Evolutionary conservation across 371 early-diverging fungal genomes (phyloP), one percentile per base, ranked within the genome.

Genomic region (Mortierella sp.): DNA sequence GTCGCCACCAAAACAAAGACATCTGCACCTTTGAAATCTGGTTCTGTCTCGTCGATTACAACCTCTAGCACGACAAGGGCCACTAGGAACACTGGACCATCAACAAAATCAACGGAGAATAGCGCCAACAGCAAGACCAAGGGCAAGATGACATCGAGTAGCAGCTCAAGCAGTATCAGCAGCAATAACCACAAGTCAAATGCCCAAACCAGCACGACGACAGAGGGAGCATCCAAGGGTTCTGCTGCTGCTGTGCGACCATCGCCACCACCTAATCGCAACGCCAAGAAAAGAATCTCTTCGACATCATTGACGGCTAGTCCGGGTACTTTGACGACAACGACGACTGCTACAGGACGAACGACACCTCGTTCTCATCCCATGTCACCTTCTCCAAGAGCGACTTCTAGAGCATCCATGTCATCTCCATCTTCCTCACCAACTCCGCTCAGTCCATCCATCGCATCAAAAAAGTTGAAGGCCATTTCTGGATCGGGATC

Each of bases 1-100:
- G 61, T 60, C 19, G 60, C 60, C 50, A 59, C 68, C 47, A 67
- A 67, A 57, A 67, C 68, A 13, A 67, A 67, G 38, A 36, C 59
- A 7, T 36, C 52, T 3, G 48, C 50, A 8, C n/a, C n/a, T 38
- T 60, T 41, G 7, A 43, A 41, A 53, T 3, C 65, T 3, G 32
- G 38, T n/a, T 28, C 28, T 11, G 36, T 53, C 19, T 65, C 62
- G 4, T 59, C 59, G n/a, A 36, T 40, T 36, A 36, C 47, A 24
- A 24, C 62, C 21, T 21, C 62, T 2, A 57, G 24, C 57, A 57
- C 57, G 24, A 33, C 24, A 24, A 50, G 16, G 16, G 32, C 33
- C 5, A 21, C 33, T 36, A 50, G 2, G 52, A 50, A 24, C 36
- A 13, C 65, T 7, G 45, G 22, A 10, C 6, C 41, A 3, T n/a